Percentiles rank a stretch among this genome's conserved stretches.
These are phyloP conservation scores for Maudiozyma saulgeensis DNA, from an alignment of 805 yeast genomes.

Conservation along the genomic window DNA sequence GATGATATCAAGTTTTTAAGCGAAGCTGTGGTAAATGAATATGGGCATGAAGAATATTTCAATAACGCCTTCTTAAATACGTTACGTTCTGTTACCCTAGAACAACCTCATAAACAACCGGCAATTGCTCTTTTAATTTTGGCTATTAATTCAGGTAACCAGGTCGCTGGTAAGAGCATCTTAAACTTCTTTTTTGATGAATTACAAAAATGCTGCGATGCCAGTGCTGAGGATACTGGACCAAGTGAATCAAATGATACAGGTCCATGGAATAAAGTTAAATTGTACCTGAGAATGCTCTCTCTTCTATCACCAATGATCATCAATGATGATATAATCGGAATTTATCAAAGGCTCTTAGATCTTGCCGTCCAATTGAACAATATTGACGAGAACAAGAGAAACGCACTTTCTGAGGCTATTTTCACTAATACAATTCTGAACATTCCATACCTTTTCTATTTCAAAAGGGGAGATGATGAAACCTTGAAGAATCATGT, in stretches of 20 bases:
- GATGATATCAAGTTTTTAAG: constrained; percentile 59
- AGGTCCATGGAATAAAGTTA: constrained; percentile 63
- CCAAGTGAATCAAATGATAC: constrained; percentile 30
- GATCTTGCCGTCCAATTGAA: constrained; percentile 50
- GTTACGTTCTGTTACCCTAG: constrained; percentile 58
- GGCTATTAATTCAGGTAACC: constrained; percentile 53
- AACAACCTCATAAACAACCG: constrained; percentile 85
- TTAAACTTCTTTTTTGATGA: constrained; percentile 60
- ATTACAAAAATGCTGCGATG: constrained; percentile 46
- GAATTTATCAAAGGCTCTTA: constrained; percentile 45
- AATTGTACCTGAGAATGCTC: constrained; percentile 60
- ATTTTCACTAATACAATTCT: constrained; percentile 52
- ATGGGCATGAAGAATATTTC: constrained; percentile 51
- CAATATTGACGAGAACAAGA: constrained; percentile 22
- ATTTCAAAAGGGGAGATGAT: constrained; percentile 31
- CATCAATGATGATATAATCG: constrained; percentile 38
- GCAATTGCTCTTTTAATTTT: constrained; percentile 60
- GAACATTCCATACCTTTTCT: constrained; percentile 55
- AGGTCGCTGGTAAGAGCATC: constrained; percentile 57
- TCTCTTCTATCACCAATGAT: constrained; percentile 58
- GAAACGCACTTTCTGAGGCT: constrained; percentile 59
- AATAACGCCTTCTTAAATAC: constrained; percentile 52
- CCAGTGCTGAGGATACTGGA: constrained; percentile 17
- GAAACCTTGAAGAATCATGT: constrained; percentile 25
- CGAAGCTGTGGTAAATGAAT: constrained; percentile 55